These are phyloP conservation scores for Venturia carpophila DNA, from an alignment of 2,329 filamentous ascomycete genomes.

Conservation along the genomic window DNA sequence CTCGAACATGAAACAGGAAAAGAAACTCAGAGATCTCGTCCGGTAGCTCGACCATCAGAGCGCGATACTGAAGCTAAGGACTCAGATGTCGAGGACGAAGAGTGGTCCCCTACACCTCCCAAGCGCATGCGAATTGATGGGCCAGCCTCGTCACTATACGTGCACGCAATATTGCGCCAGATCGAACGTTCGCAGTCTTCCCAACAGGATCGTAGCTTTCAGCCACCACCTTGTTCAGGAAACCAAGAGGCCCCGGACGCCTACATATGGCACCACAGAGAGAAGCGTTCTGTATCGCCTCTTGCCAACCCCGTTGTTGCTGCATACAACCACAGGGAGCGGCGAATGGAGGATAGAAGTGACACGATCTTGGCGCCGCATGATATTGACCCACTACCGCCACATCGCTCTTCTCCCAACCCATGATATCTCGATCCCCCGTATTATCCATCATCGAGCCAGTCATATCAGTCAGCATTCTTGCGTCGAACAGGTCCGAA, in stretches of 20 bases:
- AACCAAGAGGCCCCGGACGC: neutral
- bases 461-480: no score
- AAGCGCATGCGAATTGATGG: neutral
- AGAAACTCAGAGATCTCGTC: no score
- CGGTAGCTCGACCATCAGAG: no score
- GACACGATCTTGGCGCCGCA: neutral
- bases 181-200: neutral
- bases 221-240: neutral
- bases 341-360: no score
- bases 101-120: neutral
- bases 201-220: neutral
- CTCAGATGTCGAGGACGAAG: neutral
- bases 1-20: no score
- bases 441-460: no score
- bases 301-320: neutral
- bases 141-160: no score
- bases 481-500: no score
- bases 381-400: neutral
- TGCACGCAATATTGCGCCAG: neutral
- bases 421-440: no score
- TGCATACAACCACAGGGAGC: neutral
- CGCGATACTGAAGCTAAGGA: neutral
- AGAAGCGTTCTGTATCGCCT: neutral
- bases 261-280: neutral
- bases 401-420: neutral